phyloP scores from a whole-genome alignment of 345 rosid species.

The Geranium brycei region DNA sequence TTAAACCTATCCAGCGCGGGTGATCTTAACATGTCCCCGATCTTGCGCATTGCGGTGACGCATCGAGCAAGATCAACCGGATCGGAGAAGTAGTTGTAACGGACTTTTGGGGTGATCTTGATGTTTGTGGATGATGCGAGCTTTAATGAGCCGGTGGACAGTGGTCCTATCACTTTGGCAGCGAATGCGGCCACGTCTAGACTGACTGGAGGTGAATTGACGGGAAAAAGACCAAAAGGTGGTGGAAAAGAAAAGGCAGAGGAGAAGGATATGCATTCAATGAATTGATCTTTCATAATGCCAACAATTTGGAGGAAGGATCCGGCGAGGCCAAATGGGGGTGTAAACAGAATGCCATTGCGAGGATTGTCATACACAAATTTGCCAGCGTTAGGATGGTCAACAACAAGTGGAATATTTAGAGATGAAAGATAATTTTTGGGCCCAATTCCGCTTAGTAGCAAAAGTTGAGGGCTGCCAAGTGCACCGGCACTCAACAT shows the following conservation, averaged over 20 bases:
- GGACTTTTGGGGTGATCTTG: constrained; percentile 67
- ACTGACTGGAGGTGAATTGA: too few species aligned
- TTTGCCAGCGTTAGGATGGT: constrained; percentile 56
- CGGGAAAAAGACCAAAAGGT: too few species aligned
- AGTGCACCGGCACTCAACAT: constrained; percentile 76
- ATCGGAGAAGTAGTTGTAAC: constrained; percentile 85
- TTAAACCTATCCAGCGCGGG: constrained; percentile 9
- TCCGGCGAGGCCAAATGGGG: constrained; percentile 40
- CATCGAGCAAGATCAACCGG: constrained; percentile 62
- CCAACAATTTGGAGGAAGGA: constrained; percentile 87
- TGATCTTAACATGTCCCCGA: constrained; percentile 49
- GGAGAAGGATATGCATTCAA: too few species aligned
- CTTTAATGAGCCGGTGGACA: constrained; percentile 59
- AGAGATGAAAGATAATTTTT: constrained; percentile 44
- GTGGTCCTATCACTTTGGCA: constrained; percentile 63
- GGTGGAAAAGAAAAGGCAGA: too few species aligned
- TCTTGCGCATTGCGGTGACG: constrained; percentile 55
- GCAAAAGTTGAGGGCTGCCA: constrained; percentile 73
- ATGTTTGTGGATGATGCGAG: constrained; percentile 58
- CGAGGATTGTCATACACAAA: constrained; percentile 82
- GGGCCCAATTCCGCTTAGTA: constrained; percentile 89
- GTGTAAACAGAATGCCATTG: constrained; percentile 67
- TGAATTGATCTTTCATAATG: constrained; percentile 12
- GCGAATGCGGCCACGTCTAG: too few species aligned
- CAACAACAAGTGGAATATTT: constrained; percentile 46